These are phyloP conservation scores for Hypocreales sp. DNA, from an alignment of 2,329 filamentous ascomycete genomes.

Conservation along the genomic window DNA sequence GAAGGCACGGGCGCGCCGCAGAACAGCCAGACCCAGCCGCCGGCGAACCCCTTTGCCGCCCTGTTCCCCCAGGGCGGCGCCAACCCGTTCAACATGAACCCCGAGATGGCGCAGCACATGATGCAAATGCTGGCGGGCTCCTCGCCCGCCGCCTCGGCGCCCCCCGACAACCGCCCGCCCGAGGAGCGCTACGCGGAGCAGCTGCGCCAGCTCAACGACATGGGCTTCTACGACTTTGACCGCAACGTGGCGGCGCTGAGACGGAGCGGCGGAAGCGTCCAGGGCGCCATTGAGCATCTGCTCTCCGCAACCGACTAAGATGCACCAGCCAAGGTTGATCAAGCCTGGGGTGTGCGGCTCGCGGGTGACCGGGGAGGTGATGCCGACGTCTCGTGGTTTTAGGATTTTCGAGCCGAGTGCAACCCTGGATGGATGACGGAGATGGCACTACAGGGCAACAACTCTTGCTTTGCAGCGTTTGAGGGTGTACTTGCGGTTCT, in stretches of 20 bases:
- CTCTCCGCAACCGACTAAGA: slow-evolving; percentile 21
- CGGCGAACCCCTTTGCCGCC: slow-evolving; percentile 52
- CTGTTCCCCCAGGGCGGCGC: slow-evolving; percentile 33
- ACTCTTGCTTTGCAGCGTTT: too few relatives aligned
- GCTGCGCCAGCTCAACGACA: slow-evolving; percentile 86
- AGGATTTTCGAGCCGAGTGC: too few relatives aligned
- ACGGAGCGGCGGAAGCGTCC: slow-evolving; percentile 82
- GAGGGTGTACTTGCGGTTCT: too few relatives aligned
- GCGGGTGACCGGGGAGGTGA: too few relatives aligned
- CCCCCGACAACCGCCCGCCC: slow-evolving; percentile 71
- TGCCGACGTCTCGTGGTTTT: too few relatives aligned
- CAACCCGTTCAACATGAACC: slow-evolving; percentile 31
- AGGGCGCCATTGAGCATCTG: slow-evolving; percentile 74
- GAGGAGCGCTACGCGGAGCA: slow-evolving; percentile 90
- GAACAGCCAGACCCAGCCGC: slow-evolving; percentile 18
- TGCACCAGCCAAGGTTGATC: too few relatives aligned
- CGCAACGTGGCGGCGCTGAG: slow-evolving; percentile 78
- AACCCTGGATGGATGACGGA: too few relatives aligned
- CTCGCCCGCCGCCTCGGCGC: slow-evolving; percentile 34
- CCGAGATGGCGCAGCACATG: slow-evolving; percentile 40
- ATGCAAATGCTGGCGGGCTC: slow-evolving; percentile 28
- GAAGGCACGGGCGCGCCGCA: slow-evolving; percentile 9
- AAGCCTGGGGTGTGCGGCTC: too few relatives aligned
- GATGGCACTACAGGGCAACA: too few relatives aligned
- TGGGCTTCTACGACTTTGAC: slow-evolving; percentile 98